Evolutionary conservation across 2,329 filamentous ascomycete species (phyloP), one percentile per base, ranked within the genome.

Genomic region (Dothideomycetes sp.): DNA sequence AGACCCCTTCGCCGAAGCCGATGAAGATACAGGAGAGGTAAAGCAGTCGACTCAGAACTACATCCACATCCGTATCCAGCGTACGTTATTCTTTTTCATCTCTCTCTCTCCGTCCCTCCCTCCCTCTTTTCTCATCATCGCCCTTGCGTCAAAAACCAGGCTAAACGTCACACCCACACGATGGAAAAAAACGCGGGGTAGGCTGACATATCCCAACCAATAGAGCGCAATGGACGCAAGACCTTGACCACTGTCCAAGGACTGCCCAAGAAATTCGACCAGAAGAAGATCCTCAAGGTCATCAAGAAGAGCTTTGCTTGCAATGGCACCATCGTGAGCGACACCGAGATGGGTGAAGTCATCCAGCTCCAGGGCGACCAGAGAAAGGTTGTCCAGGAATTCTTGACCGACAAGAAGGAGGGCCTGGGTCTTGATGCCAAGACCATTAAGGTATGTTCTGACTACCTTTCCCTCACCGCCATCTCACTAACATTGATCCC

Each of bases 1-100:
- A 95, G 91, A 98, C 82, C 91, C 91, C 83, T 98, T 98, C 86
- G 91, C 91, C 82, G 91, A 96, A 85, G 91, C 88, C 80, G 91
- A 95, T 85, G 89, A 95, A 82, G 88, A 94, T 69, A 87, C 83
- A 68, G 88, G 87, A 76, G 84, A 94, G 73, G 82, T 80, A 65
- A 91, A 91, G 72, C 84, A 91, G 76, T 80, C 84, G 65, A 34
- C 30, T 19, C 85, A 94, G 72, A 93, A 94, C 71, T 94, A 95
- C 68, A 94, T 96, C 68, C 91, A 96, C 73, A 96, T 98, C 70
- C 88, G 91, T 70, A 96, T 96, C 66, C 91, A 98, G 68, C 91
- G 89, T 96, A 80, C 62, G 83, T 80, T 23, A 41, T 22, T 45
- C 29, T 33, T 13, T 30, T 19, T 45, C 41, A 19, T 31, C n/a